Conservation (phyloP, 2,329 filamentous ascomycete genomes). For the Didymella sp. region DNA sequence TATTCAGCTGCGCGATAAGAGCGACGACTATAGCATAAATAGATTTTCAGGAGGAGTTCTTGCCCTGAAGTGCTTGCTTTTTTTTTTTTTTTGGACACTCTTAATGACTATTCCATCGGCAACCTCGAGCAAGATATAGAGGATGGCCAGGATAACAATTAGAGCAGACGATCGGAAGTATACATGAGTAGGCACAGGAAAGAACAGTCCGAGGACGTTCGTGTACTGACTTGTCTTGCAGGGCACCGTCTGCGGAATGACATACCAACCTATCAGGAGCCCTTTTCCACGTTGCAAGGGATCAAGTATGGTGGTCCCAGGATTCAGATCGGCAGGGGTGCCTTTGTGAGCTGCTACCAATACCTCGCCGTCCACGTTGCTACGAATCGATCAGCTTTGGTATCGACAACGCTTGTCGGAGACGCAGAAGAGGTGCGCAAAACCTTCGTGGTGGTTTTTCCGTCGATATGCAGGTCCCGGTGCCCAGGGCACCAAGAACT, state of each 20-base stretch:
- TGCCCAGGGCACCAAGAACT: background rate
- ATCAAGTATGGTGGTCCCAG: no score
- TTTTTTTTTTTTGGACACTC: no score
- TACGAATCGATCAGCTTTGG: background rate
- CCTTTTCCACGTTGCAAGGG: background rate
- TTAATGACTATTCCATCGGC: background rate
- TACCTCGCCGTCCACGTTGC: background rate
- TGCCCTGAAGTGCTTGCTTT: background rate
- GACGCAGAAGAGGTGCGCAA: background rate
- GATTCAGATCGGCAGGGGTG: background rate
- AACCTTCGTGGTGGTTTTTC: background rate
- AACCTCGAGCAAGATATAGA: background rate
- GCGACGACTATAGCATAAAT: background rate
- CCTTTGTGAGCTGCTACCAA: background rate
- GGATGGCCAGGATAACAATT: background rate
- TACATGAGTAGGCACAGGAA: background rate
- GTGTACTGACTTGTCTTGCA: background rate
- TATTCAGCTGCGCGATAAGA: no score
- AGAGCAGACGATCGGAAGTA: background rate
- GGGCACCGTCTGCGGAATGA: background rate
- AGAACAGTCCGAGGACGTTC: background rate
- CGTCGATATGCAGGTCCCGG: background rate
- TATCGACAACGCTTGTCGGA: background rate
- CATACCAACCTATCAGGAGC: background rate
- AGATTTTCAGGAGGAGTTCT: background rate